Evolutionary conservation across 768 basidiomycete genomes (phyloP).

Genomic region (Candolleomyces aberdarensis): DNA sequence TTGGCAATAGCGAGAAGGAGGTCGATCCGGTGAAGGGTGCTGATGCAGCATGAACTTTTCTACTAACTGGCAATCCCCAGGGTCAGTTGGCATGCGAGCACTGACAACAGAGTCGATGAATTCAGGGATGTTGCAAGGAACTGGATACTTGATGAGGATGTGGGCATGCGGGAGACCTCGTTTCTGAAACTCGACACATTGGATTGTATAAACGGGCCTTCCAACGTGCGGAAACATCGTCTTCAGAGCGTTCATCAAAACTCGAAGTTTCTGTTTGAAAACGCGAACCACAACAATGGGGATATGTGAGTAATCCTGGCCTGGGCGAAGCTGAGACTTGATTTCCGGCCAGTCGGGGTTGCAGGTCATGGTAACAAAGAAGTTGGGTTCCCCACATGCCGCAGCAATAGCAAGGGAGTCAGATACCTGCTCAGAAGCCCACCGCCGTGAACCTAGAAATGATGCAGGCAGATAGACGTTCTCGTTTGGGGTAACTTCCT

Average conservation of each 20-base stretch:
- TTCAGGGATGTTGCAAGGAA: constrained; percentile 16
- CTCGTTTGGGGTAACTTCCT: constrained; percentile 17
- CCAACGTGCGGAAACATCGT: constrained; percentile 31
- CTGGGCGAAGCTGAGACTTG: constrained; percentile 19
- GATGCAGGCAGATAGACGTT: constrained; percentile 34
- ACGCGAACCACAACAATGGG: constrained; percentile 33
- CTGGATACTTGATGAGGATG: constrained; percentile 30
- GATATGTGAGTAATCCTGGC: constrained; percentile 30
- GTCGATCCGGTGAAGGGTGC: constrained; percentile 16
- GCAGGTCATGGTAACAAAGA: constrained; percentile 40
- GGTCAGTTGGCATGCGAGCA: constrained; percentile 29
- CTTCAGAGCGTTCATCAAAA: constrained; percentile 20
- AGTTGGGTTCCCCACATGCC: constrained; percentile 24
- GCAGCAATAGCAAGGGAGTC: constrained; percentile 32
- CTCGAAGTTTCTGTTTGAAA: constrained; percentile 29
- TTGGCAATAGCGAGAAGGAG: constrained; percentile 22
- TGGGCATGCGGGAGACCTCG: constrained; percentile 40
- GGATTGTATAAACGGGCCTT: constrained; percentile 23
- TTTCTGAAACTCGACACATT: constrained; percentile 40
- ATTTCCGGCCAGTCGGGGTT: constrained; percentile 41
- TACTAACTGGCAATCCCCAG: constrained; percentile 21
- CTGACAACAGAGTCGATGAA: constrained; percentile 31
- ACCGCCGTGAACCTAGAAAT: constrained; percentile 31
- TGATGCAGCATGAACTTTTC: constrained; percentile 31
- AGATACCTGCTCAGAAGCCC: constrained; percentile 17